Conservation (phyloP, 1,139 yeast species). For the Candida albicans region DNA sequence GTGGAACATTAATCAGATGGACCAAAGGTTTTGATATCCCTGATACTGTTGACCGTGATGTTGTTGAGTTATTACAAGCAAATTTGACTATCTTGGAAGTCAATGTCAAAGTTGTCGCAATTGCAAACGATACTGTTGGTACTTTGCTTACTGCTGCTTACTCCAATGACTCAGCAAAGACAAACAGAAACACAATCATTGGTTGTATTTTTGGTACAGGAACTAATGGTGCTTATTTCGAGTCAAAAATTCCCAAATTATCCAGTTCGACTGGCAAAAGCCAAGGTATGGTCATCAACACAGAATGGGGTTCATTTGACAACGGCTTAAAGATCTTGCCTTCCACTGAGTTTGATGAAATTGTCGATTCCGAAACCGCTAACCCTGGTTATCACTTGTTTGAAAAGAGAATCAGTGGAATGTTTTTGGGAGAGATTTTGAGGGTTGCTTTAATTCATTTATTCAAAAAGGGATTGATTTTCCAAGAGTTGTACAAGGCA, state of each 20-base stretch:
- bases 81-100: conserved; percentile 58
- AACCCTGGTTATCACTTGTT: conserved; percentile 86
- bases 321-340: conserved; percentile 73
- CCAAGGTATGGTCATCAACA: conserved; percentile 82
- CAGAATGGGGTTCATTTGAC: conserved; percentile 98
- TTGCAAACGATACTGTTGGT: conserved; percentile 94
- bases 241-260: conserved; percentile 71
- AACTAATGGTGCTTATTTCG: conserved; percentile 92
- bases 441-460: conserved; percentile 72
- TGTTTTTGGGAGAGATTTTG: conserved; percentile 89
- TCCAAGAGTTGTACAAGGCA: conserved; percentile 50
- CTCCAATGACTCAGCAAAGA: conserved; percentile 54
- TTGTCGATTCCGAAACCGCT: conserved; percentile 70
- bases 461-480: conserved; percentile 54
- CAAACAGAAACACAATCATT: conserved; percentile 69
- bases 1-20: conserved; percentile 88
- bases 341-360: conserved; percentile 67
- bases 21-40: conserved; percentile 88
- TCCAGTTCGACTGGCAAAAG: conserved; percentile 48
- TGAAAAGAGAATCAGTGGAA: conserved; percentile 91
- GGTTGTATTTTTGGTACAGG: conserved; percentile 97
- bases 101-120: conserved; percentile 79
- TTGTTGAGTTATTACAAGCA: conserved; percentile 68
- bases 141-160: conserved; percentile 87
- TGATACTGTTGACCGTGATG: conserved; percentile 82